Conservation (phyloP, 306 rosid genomes). For the Dalbergia cochinchinensis region DNA sequence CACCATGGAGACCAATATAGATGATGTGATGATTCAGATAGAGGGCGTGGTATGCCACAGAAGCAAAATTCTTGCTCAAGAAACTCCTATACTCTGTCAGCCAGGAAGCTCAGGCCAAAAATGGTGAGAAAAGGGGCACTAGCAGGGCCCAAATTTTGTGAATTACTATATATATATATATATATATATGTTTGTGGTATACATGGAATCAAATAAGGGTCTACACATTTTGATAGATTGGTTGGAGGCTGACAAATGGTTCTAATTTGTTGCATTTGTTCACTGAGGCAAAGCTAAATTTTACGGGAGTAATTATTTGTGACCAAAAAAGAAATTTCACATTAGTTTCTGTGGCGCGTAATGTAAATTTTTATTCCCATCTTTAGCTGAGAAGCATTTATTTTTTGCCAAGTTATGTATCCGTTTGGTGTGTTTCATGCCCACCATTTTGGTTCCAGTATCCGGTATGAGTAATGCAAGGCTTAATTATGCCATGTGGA, state of each 20-base stretch:
- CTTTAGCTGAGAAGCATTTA: not conserved
- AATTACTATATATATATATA: slow-evolving; percentile 26
- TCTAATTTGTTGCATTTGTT: slow-evolving; percentile 33
- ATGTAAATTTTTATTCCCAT: slow-evolving; percentile 12
- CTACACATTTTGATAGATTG: not conserved
- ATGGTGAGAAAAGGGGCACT: not conserved
- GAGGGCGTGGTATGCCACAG: slow-evolving; percentile 4
- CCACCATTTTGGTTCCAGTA: slow-evolving; percentile 22
- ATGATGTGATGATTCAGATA: slow-evolving; percentile 15
- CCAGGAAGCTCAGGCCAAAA: slow-evolving; percentile 25
- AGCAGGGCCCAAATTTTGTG: slow-evolving; percentile 47
- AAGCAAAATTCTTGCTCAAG: slow-evolving; percentile 8
- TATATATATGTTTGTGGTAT: slow-evolving; percentile 36
- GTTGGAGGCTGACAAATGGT: not conserved
- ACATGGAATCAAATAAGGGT: slow-evolving; percentile 37
- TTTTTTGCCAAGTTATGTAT: not conserved
- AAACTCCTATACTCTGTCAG: slow-evolving; percentile 24
- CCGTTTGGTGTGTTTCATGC: slow-evolving; percentile 6
- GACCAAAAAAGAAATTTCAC: not conserved
- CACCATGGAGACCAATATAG: slow-evolving; percentile 29
- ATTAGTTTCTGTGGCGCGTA: not conserved
- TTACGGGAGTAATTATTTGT: slow-evolving; percentile 35
- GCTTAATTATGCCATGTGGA: not conserved
- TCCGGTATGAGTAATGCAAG: not conserved
- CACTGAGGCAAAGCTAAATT: slow-evolving; percentile 34